Base-by-base conservation (phyloP, 495 filamentous ascomycete genomes). In the Corynascus novoguineensis region DNA sequence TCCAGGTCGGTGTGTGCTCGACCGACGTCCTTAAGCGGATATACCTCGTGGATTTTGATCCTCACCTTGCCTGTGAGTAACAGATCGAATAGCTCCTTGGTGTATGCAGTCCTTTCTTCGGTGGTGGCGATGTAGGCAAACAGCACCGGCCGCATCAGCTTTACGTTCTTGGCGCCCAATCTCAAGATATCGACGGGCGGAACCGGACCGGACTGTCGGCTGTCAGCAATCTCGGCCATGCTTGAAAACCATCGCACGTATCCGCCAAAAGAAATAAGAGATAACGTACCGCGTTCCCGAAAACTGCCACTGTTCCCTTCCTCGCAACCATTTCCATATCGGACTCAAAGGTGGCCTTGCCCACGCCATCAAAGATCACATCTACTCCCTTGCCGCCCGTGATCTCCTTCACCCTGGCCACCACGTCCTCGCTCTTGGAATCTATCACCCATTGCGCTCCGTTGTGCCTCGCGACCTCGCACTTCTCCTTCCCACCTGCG, bases 361-460 rank as follows among this genome's bases (percentile, higher is more conserved):
- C 93, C 17, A 96, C 90, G 19, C 87, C 86, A 70, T 98, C 93
- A 70, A 92, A 96, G 11, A 97, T 85, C 10, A 86, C 90, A 57
- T 75, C 76, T 2, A 90, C 87, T 10, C 93, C 93, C 46, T 79
- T 65, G 1, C 85, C 83, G 14, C 71, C 74, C 1, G 89, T 93
- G 40, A 87, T 82, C 64, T 91, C 84, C 66, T 79, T 80, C 2
- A 92, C 85, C 66, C 72, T 67, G 50, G 76, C 69, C 22, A 83
- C 78, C 64, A 89, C 84, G 59, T 87, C 82, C 57, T 88, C 86
- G 15, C 77, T 75, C 52, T 71, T 73, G 63, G 88, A 92, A 64
- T 90, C 85, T 54, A 97, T 78, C 45, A 88, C 77, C 60, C 84
- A 81, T 59, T 86, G 80, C 0, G 89, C 89, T 25, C 90, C 89